A percentile compares a stretch with the other conserved stretches of the same genome.
Conservation (phyloP, 345 rosid species). For the Populus nigra region DNA sequence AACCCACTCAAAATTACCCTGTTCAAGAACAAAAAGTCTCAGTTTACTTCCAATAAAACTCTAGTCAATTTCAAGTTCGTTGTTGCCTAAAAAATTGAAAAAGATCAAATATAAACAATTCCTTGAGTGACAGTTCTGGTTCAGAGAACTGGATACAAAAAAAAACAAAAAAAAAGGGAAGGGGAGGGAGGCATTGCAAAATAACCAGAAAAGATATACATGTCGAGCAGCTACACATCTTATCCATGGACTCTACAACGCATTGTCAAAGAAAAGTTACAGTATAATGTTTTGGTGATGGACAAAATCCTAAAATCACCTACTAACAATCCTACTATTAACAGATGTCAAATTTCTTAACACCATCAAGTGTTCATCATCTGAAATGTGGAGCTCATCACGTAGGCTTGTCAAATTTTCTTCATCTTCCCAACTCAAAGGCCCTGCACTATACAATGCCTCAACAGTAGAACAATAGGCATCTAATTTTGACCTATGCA, state of each 20-base stretch:
- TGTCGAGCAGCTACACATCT: neutral
- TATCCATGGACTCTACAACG: neutral
- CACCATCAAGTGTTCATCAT: constrained; percentile 36
- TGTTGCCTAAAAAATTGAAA: neutral
- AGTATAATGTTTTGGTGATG: neutral
- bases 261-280: neutral
- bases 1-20: too few relatives aligned
- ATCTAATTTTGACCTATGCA: constrained; percentile 18
- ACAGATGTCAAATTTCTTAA: constrained; percentile 33
- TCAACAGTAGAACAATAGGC: constrained; percentile 8
- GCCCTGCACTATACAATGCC: constrained; percentile 32
- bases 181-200: too few relatives aligned
- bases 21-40: too few relatives aligned
- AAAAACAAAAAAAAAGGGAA: too few relatives aligned
- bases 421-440: constrained; percentile 40
- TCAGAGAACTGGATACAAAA: too few relatives aligned
- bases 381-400: constrained; percentile 28
- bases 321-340: constrained; percentile 12
- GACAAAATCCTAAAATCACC: constrained; percentile 16
- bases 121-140: too few relatives aligned
- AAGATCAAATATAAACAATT: too few relatives aligned
- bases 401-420: constrained; percentile 30
- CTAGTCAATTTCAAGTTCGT: too few relatives aligned
- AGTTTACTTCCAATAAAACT: too few relatives aligned
- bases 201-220: too few relatives aligned